Conservation (phyloP, 2,329 filamentous ascomycete genomes). For the Ustilaginoidea virens region DNA sequence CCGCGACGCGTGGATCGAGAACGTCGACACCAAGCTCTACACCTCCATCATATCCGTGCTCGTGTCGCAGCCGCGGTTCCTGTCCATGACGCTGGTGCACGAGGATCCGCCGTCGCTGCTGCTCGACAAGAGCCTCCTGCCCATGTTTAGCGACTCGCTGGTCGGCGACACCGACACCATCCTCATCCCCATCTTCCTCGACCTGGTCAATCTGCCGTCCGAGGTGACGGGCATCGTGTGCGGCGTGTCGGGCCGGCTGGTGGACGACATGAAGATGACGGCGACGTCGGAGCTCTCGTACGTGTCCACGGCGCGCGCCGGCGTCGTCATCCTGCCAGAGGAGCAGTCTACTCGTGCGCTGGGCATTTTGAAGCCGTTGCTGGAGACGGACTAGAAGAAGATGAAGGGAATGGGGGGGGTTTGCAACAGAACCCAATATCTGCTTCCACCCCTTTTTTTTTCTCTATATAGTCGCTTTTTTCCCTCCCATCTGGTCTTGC, state of each 20-base stretch:
- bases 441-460: background rate
- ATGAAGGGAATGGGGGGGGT: constrained; percentile 18
- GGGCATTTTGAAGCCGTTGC: constrained; percentile 44
- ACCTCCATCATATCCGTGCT: constrained; percentile 46
- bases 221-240: constrained; percentile 93
- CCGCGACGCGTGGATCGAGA: constrained; percentile 36
- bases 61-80: constrained; percentile 48
- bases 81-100: constrained; percentile 58
- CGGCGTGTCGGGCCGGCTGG: constrained; percentile 72
- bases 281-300: constrained; percentile 69
- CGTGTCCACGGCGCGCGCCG: constrained; percentile 73
- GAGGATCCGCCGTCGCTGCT: constrained; percentile 61
- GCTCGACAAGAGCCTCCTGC: constrained; percentile 51
- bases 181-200: constrained; percentile 75
- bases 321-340: constrained; percentile 72
- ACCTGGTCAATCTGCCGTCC: constrained; percentile 64
- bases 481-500: too few relatives aligned
- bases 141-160: constrained; percentile 54
- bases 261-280: constrained; percentile 48
- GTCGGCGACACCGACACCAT: constrained; percentile 59
- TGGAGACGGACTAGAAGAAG: too few relatives aligned
- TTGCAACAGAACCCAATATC: too few relatives aligned
- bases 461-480: too few relatives aligned
- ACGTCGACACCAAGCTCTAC: constrained; percentile 48
- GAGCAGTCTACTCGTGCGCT: constrained; percentile 62